phyloP scores from a whole-genome alignment of 306 rosid genomes.

The Cucumis cinereus region DNA sequence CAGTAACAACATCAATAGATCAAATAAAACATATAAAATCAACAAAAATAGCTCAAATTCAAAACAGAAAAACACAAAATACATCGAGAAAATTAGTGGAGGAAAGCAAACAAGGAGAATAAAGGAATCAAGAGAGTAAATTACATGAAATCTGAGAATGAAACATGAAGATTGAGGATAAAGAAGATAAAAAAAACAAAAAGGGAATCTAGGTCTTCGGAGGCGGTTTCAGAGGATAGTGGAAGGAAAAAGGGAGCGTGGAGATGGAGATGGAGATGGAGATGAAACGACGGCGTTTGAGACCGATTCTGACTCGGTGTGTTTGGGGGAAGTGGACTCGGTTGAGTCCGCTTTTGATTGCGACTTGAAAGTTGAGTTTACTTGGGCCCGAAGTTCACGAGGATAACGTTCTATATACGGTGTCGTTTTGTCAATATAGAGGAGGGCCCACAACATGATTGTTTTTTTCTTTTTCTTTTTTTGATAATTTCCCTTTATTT shows the following conservation, averaged over 20 bases:
- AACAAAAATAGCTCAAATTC: background rate
- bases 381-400: slow-evolving; percentile 1
- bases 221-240: background rate
- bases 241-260: background rate
- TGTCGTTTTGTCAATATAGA: background rate
- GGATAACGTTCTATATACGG: background rate
- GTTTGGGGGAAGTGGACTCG: background rate
- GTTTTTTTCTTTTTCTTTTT: background rate
- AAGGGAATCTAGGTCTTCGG: slow-evolving; percentile 4
- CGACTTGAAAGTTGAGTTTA: background rate
- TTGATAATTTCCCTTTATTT: too few relatives aligned
- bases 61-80: background rate
- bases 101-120: background rate
- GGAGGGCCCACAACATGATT: background rate
- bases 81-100: background rate
- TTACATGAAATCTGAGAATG: background rate
- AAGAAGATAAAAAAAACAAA: background rate
- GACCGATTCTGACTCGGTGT: background rate
- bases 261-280: background rate
- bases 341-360: background rate
- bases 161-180: background rate
- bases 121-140: background rate
- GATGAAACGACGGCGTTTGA: slow-evolving; percentile 4
- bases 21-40: background rate
- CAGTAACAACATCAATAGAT: background rate